Conservation (phyloP, 139 green algal genomes). For the Chlamydomonas eustigma region DNA sequence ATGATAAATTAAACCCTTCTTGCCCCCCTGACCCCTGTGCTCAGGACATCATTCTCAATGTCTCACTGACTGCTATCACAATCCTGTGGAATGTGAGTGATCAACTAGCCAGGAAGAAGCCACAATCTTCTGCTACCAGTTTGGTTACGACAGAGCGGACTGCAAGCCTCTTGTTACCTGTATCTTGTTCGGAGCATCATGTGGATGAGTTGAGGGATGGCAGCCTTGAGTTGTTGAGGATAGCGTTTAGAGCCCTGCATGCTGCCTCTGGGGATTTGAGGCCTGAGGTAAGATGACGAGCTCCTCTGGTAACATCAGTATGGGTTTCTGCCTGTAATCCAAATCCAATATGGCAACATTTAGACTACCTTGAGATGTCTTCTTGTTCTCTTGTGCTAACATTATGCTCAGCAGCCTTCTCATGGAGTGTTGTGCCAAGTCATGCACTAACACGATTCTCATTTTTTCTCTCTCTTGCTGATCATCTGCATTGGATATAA, state of each 20-base stretch:
- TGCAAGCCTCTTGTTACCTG: conserved; percentile 13
- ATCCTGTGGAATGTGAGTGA: conserved; percentile 88
- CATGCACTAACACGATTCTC: no score
- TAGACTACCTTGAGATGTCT: no score
- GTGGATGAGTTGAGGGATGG: no score
- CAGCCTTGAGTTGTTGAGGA: conserved; percentile 43
- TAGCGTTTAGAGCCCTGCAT: conserved; percentile 34
- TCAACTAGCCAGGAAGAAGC: conserved; percentile 46
- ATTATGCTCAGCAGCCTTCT: no score
- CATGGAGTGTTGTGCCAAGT: no score
- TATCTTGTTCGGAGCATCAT: conserved; percentile 39
- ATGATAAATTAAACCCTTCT: no score
- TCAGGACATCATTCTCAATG: conserved; percentile 78
- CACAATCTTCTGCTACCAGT: background rate
- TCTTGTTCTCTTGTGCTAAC: no score
- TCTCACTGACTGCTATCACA: conserved; percentile 81
- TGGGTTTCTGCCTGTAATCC: no score
- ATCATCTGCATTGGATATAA: no score
- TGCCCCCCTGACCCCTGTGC: background rate
- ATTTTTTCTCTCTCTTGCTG: no score
- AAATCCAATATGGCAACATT: no score
- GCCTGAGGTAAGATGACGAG: conserved; percentile 53
- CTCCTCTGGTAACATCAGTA: no score
- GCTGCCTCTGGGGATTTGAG: conserved; percentile 31
- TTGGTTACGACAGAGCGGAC: background rate